Conservation (phyloP, 257 asterid genomes). For the Solanum clarkiae region DNA sequence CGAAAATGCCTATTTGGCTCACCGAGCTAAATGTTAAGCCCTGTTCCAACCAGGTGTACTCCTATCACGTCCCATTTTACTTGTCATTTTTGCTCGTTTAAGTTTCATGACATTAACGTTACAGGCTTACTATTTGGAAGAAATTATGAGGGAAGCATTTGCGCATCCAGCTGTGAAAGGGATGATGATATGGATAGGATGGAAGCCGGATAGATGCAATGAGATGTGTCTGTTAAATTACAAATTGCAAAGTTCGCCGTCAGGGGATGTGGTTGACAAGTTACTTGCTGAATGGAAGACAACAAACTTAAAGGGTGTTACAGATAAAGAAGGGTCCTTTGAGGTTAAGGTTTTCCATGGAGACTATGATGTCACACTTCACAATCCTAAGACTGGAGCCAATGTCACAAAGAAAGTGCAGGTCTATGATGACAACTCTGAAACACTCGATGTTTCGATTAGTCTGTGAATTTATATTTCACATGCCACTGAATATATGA, state of each 20-base stretch:
- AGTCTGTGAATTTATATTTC: neutral
- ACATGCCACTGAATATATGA: neutral
- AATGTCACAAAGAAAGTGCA: slow-evolving; percentile 2
- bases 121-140: slow-evolving; percentile 23
- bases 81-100: neutral
- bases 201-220: slow-evolving; percentile 34
- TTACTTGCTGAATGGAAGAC: slow-evolving; percentile 38
- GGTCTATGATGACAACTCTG: slow-evolving; percentile 4
- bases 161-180: slow-evolving; percentile 59
- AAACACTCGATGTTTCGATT: neutral
- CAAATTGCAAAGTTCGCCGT: slow-evolving; percentile 20
- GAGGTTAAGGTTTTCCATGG: slow-evolving; percentile 26
- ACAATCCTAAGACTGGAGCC: slow-evolving; percentile 9
- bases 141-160: slow-evolving; percentile 35
- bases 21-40: slow-evolving; percentile 30
- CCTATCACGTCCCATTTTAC: neutral
- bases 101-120: neutral
- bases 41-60: slow-evolving; percentile 27
- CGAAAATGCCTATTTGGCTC: slow-evolving; percentile 44
- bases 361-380: slow-evolving; percentile 15
- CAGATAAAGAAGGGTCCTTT: slow-evolving; percentile 17
- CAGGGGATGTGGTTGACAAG: slow-evolving; percentile 42
- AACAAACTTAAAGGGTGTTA: slow-evolving; percentile 10
- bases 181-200: slow-evolving; percentile 41
- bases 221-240: slow-evolving; percentile 33